These are phyloP conservation scores for Hortaea werneckii DNA, from an alignment of 2,329 filamentous ascomycete genomes.

Conservation along the genomic window DNA sequence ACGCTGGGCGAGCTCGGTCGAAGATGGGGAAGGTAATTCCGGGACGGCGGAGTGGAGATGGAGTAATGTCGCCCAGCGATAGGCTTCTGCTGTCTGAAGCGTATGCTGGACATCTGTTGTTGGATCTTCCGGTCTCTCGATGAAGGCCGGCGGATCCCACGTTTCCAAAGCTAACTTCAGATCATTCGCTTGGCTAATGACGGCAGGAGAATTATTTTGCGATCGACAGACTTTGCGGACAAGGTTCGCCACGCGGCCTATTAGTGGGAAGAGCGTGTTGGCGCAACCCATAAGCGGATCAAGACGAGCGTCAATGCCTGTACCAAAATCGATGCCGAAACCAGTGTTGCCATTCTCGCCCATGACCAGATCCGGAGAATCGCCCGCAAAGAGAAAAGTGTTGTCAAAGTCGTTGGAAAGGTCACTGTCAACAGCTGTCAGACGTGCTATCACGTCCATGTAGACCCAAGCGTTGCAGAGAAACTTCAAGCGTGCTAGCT, in stretches of 20 bases:
- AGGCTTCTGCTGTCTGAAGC: constrained; percentile 57
- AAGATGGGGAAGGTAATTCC: constrained; percentile 51
- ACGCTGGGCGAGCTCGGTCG: constrained; percentile 50
- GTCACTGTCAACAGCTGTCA: constrained; percentile 53
- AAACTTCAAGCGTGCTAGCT: constrained; percentile 50
- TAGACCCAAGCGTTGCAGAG: constrained; percentile 64
- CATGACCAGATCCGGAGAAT: constrained; percentile 19
- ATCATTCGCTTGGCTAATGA: constrained; percentile 52
- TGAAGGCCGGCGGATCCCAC: constrained; percentile 49
- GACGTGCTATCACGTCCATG: constrained; percentile 60
- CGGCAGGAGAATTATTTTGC: constrained; percentile 47
- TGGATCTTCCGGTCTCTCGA: constrained; percentile 54
- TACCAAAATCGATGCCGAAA: constrained; percentile 28
- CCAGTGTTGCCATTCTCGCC: constrained; percentile 15
- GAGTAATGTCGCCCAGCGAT: constrained; percentile 55
- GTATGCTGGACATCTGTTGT: constrained; percentile 52
- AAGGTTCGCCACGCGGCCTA: constrained; percentile 55
- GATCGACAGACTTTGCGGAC: constrained; percentile 52
- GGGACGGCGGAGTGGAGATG: constrained; percentile 61
- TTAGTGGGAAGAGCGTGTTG: constrained; percentile 56
- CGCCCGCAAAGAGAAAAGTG: constrained; percentile 24
- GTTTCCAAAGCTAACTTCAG: constrained; percentile 50
- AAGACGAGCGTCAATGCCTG: constrained; percentile 42
- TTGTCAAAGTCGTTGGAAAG: constrained; percentile 46
- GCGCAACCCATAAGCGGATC: constrained; percentile 64